Base-by-base conservation (phyloP, 2,329 filamentous ascomycete genomes). In the Phaeosphaeriaceae sp. region DNA sequence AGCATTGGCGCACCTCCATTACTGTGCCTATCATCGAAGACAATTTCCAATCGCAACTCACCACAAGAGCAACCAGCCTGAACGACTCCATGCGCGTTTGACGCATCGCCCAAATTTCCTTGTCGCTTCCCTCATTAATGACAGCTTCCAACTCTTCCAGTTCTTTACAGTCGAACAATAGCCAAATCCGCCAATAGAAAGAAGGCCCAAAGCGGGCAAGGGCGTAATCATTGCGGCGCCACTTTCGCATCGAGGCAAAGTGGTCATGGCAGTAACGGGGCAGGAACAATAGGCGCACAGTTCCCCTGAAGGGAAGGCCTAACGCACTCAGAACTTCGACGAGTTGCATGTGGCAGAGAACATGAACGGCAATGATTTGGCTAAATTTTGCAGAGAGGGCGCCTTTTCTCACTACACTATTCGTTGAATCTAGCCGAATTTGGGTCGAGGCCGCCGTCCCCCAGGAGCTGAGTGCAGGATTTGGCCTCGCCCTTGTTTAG, bases 121-220 rank as follows among this genome's bases (percentile, higher is more conserved):
- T 41, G 50, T 64, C 59, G 8, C 15, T 41, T 21, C 46, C 59
- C 2, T 38, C 15, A 28, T 64, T 64, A 11, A 64, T 56, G 15
- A 64, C 17, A 2, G 43, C 33, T 21, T 64, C 61, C 28, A 62
- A 16, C 26, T 34, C 34, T 30, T 64, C 59, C 6, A 64, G 42
- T 4, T 61, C 55, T 33, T 46, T 20, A 4, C 54, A 46, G 41
- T 64, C 61, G n/a, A 61, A 58, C n/a, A 62, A 38, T 18, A 62
- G 40, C 61, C 61, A 64, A 11, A 53, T 33, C 18, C 57, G 48
- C 52, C 41, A 59, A 17, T 34, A 28, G 13, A 48, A 60, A 16
- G 29, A 40, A 33, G 36, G 38, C 13, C 61, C 59, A 23, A 52
- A 64, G 16, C 61, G 52, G 11, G 36, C 12, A 12, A 39, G 34